Evolutionary conservation across 495 filamentous ascomycete genomes (phyloP), one percentile per base, ranked within the genome.

Genomic region (Achaetomiella virescens): DNA sequence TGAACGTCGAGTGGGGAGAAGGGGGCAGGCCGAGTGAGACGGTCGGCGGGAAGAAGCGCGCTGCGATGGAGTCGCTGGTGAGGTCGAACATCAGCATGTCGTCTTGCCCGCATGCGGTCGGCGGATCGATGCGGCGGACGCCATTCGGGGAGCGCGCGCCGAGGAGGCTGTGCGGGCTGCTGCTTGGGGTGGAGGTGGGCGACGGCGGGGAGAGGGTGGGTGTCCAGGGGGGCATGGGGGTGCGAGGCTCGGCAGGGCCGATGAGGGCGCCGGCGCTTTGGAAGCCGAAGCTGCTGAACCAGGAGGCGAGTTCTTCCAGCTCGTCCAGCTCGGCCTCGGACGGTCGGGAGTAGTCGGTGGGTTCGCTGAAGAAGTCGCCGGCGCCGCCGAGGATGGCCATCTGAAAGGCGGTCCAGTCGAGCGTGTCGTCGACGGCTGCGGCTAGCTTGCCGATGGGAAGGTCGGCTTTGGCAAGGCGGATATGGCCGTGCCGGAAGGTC

Each of bases 381-480:
- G 70, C 70, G 6, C 72, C 75, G 22, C 78, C 77, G 0, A 72
- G 65, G 43, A 81, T 79, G 9, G 79, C 77, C 67, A 80, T 79
- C 61, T 82, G 78, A 59, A 79, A 80, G 11, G 78, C 78, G 18
- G 77, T 79, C 78, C 76, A 80, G 65, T 82, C 78, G 8, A 82
- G 64, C 24, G 66, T 70, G 24, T 76, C 72, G 48, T 76, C 75
- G 6, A 67, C 64, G n/a, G 65, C 66, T 21, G 72, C 58, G 42
- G 64, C 68, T 47, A 73, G 59, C 40, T 69, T 70, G 31, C 60
- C 60, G 3, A 69, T 64, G 7, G 61, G 49, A 7, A 70, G 58
- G 45, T 76, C 76, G 11, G 62, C 59, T 31, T 71, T 76, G 18
- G 66, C 57, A 8, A 82, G 48, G 11, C 75, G 69, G 51, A 82